Evolutionary conservation across 2,329 filamentous ascomycete genomes (phyloP).

Genomic region (Calonectria hawksworthii): DNA sequence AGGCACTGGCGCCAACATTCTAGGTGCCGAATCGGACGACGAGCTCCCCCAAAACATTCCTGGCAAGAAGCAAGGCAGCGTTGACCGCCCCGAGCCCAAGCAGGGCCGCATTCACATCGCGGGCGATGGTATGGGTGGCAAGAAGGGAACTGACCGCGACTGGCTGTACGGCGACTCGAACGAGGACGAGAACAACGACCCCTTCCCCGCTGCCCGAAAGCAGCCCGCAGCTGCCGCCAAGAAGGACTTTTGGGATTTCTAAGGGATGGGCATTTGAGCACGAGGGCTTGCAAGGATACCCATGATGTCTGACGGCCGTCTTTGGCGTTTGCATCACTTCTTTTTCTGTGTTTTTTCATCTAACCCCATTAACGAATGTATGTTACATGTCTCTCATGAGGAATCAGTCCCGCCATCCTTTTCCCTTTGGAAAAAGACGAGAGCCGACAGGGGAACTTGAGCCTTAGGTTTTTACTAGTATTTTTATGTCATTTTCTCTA

Average conservation of each 20-base stretch:
- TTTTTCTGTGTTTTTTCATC: conserved; percentile 8
- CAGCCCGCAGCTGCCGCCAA: conserved; percentile 51
- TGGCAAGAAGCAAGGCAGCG: conserved; percentile 34
- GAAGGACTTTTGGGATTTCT: conserved; percentile 65
- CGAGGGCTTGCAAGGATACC: conserved; percentile 27
- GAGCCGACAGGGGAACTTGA: conserved; percentile 11
- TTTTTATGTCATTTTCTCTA: conserved; percentile 25
- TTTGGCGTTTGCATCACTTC: conserved; percentile 23
- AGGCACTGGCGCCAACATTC: too few relatives aligned
- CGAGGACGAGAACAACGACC: conserved; percentile 46
- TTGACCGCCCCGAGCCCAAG: conserved; percentile 33
- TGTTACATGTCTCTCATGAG: conserved; percentile 52
- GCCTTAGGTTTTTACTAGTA: conserved; percentile 22
- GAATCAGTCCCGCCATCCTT: conserved; percentile 14
- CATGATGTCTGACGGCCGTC: conserved; percentile 18
- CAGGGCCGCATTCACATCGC: conserved; percentile 57
- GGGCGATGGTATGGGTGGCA: conserved; percentile 76
- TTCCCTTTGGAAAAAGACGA: conserved; percentile 26
- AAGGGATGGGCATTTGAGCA: conserved; percentile 36
- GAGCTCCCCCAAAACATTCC: conserved; percentile 45
- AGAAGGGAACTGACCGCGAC: conserved; percentile 64
- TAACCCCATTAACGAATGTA: conserved; percentile 34
- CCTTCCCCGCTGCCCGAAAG: conserved; percentile 54
- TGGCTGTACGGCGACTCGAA: conserved; percentile 70
- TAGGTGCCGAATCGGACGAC: conserved; percentile 66